Evolutionary conservation across 371 early-diverging fungal species (phyloP).

Genomic region (Rhizopus arrhizus): DNA sequence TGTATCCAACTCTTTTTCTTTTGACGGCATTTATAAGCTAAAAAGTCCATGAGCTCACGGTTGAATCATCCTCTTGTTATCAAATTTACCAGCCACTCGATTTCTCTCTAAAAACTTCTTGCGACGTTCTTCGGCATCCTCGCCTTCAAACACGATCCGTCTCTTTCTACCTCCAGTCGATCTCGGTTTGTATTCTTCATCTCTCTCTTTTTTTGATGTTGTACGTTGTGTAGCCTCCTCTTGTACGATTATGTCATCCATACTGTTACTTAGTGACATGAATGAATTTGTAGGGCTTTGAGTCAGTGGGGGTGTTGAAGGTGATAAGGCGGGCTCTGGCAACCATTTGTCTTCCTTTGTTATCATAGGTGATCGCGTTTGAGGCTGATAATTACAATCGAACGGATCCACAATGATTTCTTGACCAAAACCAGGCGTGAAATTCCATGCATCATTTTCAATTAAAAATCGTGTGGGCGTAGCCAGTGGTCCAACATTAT

Average conservation of each 20-base stretch:
- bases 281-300: constrained; percentile 14
- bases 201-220: constrained; percentile 1
- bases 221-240: not conserved
- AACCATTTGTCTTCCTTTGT: constrained; percentile 1
- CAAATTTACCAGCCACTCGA: constrained; percentile 58
- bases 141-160: constrained; percentile 40
- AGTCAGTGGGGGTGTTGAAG: constrained; percentile 28
- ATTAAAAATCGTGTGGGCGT: constrained; percentile 43
- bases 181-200: constrained; percentile 3
- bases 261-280: not conserved
- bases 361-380: not conserved
- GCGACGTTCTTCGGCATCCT: constrained; percentile 38
- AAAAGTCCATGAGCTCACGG: not conserved
- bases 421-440: constrained; percentile 28
- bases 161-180: constrained; percentile 31
- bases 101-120: constrained; percentile 66
- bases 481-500: constrained; percentile 25
- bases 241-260: not conserved
- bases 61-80: not conserved
- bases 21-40: constrained; percentile 78
- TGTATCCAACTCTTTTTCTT: constrained; percentile 77
- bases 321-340: constrained; percentile 4
- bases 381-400: constrained; percentile 26
- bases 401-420: constrained; percentile 34
- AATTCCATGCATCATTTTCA: constrained; percentile 40